Evolutionary conservation across 352 stramenopile genomes (phyloP).

Genomic region (Thraustotheca clavata): DNA sequence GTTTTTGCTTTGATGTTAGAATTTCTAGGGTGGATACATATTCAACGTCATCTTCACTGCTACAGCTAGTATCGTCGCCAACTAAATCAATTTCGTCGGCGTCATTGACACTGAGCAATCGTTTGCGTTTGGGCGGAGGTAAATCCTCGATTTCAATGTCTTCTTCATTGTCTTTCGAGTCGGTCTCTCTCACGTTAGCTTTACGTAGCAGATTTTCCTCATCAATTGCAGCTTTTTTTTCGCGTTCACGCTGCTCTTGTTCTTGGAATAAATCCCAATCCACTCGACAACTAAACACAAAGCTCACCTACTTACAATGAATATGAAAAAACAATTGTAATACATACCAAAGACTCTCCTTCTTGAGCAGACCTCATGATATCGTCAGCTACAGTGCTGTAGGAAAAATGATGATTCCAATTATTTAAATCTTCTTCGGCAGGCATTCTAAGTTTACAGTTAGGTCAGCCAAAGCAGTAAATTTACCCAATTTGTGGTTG

Average conservation of each 20-base stretch:
- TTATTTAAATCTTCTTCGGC: constrained; percentile 97
- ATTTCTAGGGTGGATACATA: background rate
- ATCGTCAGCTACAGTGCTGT: constrained; percentile 94
- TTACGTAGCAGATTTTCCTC: constrained; percentile 24
- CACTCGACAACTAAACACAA: constrained; percentile 96
- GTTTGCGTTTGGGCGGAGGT: background rate
- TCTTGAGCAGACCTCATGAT: constrained; percentile 87
- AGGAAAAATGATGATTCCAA: constrained; percentile 94
- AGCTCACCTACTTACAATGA: constrained; percentile 48
- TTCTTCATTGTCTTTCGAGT: constrained; percentile 27
- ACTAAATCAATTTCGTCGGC: constrained; percentile 28
- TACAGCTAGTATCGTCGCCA: constrained; percentile 24
- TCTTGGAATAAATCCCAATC: constrained; percentile 92
- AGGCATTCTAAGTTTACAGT: constrained; percentile 62
- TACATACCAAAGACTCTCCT: constrained; percentile 32
- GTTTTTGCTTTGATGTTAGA: background rate
- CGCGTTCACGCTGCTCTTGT: constrained; percentile 66
- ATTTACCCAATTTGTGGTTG: constrained; percentile 16
- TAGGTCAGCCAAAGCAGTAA: background rate
- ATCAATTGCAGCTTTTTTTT: constrained; percentile 37
- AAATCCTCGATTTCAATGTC: constrained; percentile 35
- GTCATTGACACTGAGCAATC: constrained; percentile 28
- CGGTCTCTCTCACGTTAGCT: constrained; percentile 31
- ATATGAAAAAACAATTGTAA: constrained; percentile 26
- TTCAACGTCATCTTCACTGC: background rate